Evolutionary conservation across 192 early-diverging fungal species (phyloP), one percentile per base, ranked within the genome.

Genomic region (Coemansia sp.): DNA sequence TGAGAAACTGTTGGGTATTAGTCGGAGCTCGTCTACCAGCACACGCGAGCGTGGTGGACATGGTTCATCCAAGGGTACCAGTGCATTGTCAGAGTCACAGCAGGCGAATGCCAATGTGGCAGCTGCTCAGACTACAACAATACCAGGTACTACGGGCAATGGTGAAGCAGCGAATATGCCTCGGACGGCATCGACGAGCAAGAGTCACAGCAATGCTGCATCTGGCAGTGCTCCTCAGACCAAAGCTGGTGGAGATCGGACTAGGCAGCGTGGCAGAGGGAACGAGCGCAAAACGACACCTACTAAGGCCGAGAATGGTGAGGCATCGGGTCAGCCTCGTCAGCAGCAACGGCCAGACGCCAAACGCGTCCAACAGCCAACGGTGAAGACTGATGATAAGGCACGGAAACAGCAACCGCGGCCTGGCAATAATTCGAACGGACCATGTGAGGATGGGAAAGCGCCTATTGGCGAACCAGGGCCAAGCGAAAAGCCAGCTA

Each of bases 401-500:
- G 19, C 19, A 2, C 47, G 47, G 7, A 49, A 49, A 7, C 4
- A 46, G 47, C 23, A 17, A 26, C 65, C 35, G 16, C 37, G 38
- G 40, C 11, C 53, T 23, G 23, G 33, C 26, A 52, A 28, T 32
- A 52, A 28, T 32, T 9, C 42, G 7, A 43, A 13, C 11, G 53
- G 40, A 58, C 37, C 66, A 3, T 9, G 26, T 38, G 55, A 67
- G 17, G 52, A 50, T 26, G 47, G 13, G 26, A 67, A 67, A 14
- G 47, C 44, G 2, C 4, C 44, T 32, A 17, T 38, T 21, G 60
- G 13, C 26, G 39, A 62, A 9, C 30, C 43, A 14, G 33, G 33
- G 9, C 58, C 71, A 1, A 47, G 49, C 10, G 57, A 68, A 16
- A 57, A 59, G 58, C 39, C 67, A 6, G 28, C 67, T 47, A 30